Base-by-base conservation (phyloP, 495 filamentous ascomycete species). In the Penicillium psychrofluorescens region DNA sequence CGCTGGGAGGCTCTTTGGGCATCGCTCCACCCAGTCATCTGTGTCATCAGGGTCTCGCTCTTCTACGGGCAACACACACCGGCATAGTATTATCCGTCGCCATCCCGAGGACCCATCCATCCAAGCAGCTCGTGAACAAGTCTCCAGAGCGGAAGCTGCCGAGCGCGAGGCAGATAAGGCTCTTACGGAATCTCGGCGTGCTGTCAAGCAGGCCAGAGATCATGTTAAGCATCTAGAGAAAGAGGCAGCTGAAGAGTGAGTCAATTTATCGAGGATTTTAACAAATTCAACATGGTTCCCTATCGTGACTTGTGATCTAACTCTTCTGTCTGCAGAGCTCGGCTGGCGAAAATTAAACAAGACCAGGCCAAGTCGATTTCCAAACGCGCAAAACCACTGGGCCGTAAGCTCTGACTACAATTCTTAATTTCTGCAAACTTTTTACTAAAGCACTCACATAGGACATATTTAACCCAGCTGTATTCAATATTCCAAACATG, bases 291-390 rank as follows among this genome's bases (percentile, higher is more conserved):
- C 7, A 10, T n/a, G 13, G 12, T 29, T 6, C 4, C 22, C 5
- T 13, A 11, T 29, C 4, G 16, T 16, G 16, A 16, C 4, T 16
- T 16, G 16, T 16, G 16, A 22, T 22, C 22, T 22, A 22, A 22
- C 22, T 22, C 4, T 6, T 3, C 22, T 22, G 6, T 22, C 0
- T 4, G 4, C 22, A 72, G 64, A 40, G 71, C 72, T n/a, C 58
- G 74, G 22, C 50, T 71, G 8, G 82, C 82, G 14, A 81, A 76
- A 67, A 78, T 84, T 36, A 86, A 86, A 72, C 76, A 81, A 54
- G 68, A 72, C 45, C 75, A 85, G 50, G 81, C 80, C 0, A 75
- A 67, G 44, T 67, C 70, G 45, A 75, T 86, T 15, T 76, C 74
- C 28, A 84, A 83, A 76, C 63, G 79, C 22, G 80, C 75, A n/a